A percentile compares a stretch with the other conserved stretches of the same genome.
Evolutionary conservation across 805 yeast species (phyloP).

Genomic region (Metschnikowia cerradonensis): DNA sequence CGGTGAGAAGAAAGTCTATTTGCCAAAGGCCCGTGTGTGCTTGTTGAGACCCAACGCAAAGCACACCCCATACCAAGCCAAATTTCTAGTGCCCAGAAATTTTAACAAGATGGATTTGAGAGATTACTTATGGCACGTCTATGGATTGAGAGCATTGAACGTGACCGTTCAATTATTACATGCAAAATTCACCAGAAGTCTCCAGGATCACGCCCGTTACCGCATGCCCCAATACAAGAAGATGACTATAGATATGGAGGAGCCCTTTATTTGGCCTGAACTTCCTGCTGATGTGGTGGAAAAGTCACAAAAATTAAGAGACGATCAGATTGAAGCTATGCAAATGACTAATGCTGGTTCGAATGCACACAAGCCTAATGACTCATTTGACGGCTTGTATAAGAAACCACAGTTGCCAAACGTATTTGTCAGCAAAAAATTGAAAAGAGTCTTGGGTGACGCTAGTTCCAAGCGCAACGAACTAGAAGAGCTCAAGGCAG

Average conservation of each 20-base stretch:
- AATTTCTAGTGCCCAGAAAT: constrained; percentile 87
- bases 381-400: constrained; percentile 70
- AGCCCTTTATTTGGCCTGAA: constrained; percentile 95
- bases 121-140: constrained; percentile 86
- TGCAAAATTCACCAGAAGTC: constrained; percentile 55
- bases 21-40: constrained; percentile 81
- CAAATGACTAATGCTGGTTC: constrained; percentile 59
- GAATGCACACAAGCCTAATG: constrained; percentile 61
- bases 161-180: constrained; percentile 83
- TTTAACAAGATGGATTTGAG: constrained; percentile 93
- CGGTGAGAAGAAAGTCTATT: constrained; percentile 72
- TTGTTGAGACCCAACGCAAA: constrained; percentile 90
- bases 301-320: constrained; percentile 34
- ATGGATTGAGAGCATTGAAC: constrained; percentile 85
- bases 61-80: constrained; percentile 96
- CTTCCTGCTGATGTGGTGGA: constrained; percentile 35
- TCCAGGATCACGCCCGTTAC: constrained; percentile 60
- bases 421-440: constrained; percentile 30
- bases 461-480: constrained; percentile 18
- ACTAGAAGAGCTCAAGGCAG: constrained; percentile 22
- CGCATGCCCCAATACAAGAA: constrained; percentile 81
- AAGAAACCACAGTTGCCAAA: constrained; percentile 41
- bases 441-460: constrained; percentile 24
- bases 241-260: constrained; percentile 94
- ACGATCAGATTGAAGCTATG: constrained; percentile 50